phyloP scores from a whole-genome alignment of 2,329 filamentous ascomycete genomes.

The Epicoccum nigrum region DNA sequence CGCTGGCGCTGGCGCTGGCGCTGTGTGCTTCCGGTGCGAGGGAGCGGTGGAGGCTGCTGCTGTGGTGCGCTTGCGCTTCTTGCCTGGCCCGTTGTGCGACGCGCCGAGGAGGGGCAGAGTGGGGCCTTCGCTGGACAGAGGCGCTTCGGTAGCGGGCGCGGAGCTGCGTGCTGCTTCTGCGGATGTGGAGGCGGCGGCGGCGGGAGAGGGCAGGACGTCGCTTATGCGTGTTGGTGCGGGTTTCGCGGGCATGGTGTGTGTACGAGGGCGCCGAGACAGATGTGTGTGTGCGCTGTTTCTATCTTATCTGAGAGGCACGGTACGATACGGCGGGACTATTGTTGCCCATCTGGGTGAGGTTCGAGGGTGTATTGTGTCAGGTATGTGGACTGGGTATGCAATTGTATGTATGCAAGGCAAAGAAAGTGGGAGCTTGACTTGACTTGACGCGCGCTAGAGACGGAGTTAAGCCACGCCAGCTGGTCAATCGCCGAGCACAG shows the following conservation, averaged over 20 bases:
- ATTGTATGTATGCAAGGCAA: too few species aligned
- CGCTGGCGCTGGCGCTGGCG: not conserved
- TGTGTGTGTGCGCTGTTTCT: too few species aligned
- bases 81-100: not conserved
- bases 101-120: constrained; percentile 25
- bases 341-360: too few species aligned
- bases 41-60: not conserved
- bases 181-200: constrained; percentile 6
- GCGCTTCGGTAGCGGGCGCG: not conserved
- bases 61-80: constrained; percentile 16
- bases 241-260: constrained; percentile 18
- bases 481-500: not conserved
- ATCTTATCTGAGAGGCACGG: too few species aligned
- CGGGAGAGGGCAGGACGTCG: constrained; percentile 28
- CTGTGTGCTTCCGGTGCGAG: not conserved
- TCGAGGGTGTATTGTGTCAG: too few species aligned
- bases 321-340: too few species aligned
- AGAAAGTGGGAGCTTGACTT: not conserved
- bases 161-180: not conserved
- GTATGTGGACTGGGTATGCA: too few species aligned
- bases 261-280: too few species aligned
- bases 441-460: not conserved
- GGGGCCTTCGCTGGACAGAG: constrained; percentile 30
- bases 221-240: constrained; percentile 30
- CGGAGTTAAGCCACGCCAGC: constrained; percentile 8